Base-by-base conservation (phyloP, 2,329 filamentous ascomycete genomes). In the Arthroderma uncinatum region DNA sequence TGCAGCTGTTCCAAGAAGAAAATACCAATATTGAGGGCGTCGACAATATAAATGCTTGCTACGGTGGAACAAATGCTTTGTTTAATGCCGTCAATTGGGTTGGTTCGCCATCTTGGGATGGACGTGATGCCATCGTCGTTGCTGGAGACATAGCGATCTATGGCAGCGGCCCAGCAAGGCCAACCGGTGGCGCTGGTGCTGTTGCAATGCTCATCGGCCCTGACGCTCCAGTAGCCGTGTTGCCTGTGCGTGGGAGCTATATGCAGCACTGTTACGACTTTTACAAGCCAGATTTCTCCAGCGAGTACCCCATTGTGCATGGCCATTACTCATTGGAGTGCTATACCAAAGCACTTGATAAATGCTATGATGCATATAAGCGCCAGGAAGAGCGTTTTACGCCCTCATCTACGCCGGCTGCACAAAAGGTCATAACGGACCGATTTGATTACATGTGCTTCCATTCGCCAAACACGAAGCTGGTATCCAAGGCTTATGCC, bases 391-490 rank as follows among this genome's bases (percentile, higher is more conserved):
- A 79, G 65, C 77, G 76, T 62, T 71, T 84, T 59, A 79, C 78
- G 34, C 70, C 54, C 61, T 67, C n/a, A 30, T 34, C 3, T 37
- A 33, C 66, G 84, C 84, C 65, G 57, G 69, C 53, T 62, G 67
- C 9, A 68, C 70, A 53, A 61, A 67, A 14, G 25, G 7, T n/a
- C 5, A 28, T 52, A 30, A 8, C 25, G 70, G 87, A 92, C 73
- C 84, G 86, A 67, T 93, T 93, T 72, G 87, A 92, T 74, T 88
- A 89, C 77, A 74, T 93, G 70, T 74, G 83, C 60, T 93, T 91
- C 83, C 88, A 93, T 73, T 80, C 88, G 16, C 88, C 88, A 44
- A 92, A 84, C 62, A 92, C 88, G 84, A 93, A 93, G 78, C 79
- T 90, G 58, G 88, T 92, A 61, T 78, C 86, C 69, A 93, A 93